Conservation (phyloP, 2,329 filamentous ascomycete genomes). For the Epichloe sylvatica region DNA sequence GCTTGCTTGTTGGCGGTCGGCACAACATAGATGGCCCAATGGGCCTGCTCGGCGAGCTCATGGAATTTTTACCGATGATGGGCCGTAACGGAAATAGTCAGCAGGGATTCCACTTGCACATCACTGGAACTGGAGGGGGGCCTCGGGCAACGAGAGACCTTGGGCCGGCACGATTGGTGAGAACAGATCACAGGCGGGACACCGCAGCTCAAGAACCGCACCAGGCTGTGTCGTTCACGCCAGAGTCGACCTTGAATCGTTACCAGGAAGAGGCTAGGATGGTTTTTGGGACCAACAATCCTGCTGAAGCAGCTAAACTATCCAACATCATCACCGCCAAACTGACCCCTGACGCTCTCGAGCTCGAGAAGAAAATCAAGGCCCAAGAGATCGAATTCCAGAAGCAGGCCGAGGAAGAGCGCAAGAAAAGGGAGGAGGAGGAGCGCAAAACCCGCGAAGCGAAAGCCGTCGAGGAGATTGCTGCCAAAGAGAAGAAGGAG, state of each 20-base stretch:
- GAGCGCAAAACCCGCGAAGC: slow-evolving; percentile 54
- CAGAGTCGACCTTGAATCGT: slow-evolving; percentile 56
- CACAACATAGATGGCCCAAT: slow-evolving; percentile 35
- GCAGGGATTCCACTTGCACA: slow-evolving; percentile 45
- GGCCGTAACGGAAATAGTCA: slow-evolving; percentile 30
- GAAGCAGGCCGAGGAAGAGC: slow-evolving; percentile 41
- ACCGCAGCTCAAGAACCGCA: slow-evolving; percentile 43
- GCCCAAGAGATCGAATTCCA: slow-evolving; percentile 39
- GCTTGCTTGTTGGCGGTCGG: slow-evolving; percentile 27
- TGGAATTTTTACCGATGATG: slow-evolving; percentile 38
- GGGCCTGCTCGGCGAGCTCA: slow-evolving; percentile 40
- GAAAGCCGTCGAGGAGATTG: slow-evolving; percentile 56
- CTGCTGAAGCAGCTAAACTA: slow-evolving; percentile 54
- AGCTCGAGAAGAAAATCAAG: slow-evolving; percentile 60
- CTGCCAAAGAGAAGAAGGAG: slow-evolving; percentile 52
- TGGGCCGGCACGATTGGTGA: slow-evolving; percentile 24
- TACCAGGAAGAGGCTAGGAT: slow-evolving; percentile 87
- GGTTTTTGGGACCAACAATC: slow-evolving; percentile 55
- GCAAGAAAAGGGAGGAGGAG: slow-evolving; percentile 48
- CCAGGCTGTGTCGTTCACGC: slow-evolving; percentile 62
- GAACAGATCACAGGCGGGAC: slow-evolving; percentile 37
- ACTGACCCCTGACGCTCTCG: slow-evolving; percentile 72
- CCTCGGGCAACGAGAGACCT: slow-evolving; percentile 39
- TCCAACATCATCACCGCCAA: slow-evolving; percentile 54
- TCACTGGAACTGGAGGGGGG: slow-evolving; percentile 34